Conservation (phyloP, 371 early-diverging fungal species). For the Basidiobolus meristosporus region DNA sequence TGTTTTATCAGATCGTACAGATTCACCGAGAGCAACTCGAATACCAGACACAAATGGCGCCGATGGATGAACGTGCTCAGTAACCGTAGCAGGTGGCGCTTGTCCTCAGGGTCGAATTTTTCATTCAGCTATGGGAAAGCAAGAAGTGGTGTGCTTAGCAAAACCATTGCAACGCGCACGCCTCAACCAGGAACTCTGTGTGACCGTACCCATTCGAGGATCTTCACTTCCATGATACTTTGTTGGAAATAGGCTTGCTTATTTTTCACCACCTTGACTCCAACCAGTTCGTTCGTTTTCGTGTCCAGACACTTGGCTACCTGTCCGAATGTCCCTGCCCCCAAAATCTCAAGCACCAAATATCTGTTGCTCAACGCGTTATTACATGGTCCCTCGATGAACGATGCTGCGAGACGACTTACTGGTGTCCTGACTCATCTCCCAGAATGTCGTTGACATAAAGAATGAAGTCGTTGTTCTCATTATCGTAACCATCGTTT, state of each 20-base stretch:
- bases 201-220: constrained; percentile 47
- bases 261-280: constrained; percentile 94
- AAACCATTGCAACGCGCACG: too few species aligned
- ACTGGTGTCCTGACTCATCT: constrained; percentile 63
- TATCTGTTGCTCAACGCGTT: constrained; percentile 33
- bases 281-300: constrained; percentile 62
- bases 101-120: constrained; percentile 45
- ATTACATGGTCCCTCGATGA: background rate
- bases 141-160: background rate
- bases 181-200: too few species aligned
- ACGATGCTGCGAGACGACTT: constrained; percentile 4
- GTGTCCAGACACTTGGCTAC: constrained; percentile 85
- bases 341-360: constrained; percentile 75
- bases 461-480: constrained; percentile 81
- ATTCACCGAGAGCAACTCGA: constrained; percentile 86
- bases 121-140: constrained; percentile 33
- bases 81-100: constrained; percentile 63
- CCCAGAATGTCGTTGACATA: constrained; percentile 89
- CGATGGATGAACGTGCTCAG: constrained; percentile 73
- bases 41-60: constrained; percentile 84
- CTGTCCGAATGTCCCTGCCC: constrained; percentile 97
- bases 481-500: constrained; percentile 88
- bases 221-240: constrained; percentile 80
- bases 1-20: constrained; percentile 86
- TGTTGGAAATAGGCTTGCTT: constrained; percentile 80